phyloP scores from a whole-genome alignment of 352 stramenopile species.

The Blastocystis sp. region DNA sequence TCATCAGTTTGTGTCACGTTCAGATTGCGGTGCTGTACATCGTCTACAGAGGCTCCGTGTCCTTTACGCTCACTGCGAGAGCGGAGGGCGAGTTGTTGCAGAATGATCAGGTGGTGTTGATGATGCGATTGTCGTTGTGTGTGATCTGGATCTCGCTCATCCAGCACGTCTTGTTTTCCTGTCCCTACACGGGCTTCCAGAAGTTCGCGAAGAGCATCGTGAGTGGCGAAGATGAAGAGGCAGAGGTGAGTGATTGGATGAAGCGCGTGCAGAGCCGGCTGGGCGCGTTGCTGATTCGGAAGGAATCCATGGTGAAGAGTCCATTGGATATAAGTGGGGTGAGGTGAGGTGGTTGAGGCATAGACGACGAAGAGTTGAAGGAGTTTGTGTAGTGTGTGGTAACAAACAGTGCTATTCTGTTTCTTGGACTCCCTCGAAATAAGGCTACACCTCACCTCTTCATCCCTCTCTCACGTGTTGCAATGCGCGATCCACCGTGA shows the following conservation, averaged over 20 bases:
- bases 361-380: no score
- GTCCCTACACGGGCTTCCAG: not conserved
- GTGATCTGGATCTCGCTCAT: constrained; percentile 53
- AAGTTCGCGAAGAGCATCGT: no score
- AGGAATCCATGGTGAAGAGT: no score
- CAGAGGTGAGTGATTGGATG: no score
- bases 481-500: constrained; percentile 15
- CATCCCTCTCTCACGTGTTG: not conserved
- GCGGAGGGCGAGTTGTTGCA: constrained; percentile 29
- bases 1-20: not conserved
- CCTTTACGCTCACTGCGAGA: constrained; percentile 29
- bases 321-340: no score
- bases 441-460: constrained; percentile 7
- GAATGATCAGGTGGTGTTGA: constrained; percentile 40
- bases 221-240: no score
- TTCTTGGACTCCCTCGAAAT: not conserved
- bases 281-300: no score
- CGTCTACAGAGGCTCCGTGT: constrained; percentile 27
- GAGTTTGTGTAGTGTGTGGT: no score
- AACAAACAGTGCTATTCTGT: no score
- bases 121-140: constrained; percentile 44
- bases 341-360: no score
- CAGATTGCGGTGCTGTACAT: constrained; percentile 12
- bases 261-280: no score
- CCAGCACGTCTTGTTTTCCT: constrained; percentile 22